Conservation (phyloP, 768 basidiomycete species). For the Trametes cubensis region DNA sequence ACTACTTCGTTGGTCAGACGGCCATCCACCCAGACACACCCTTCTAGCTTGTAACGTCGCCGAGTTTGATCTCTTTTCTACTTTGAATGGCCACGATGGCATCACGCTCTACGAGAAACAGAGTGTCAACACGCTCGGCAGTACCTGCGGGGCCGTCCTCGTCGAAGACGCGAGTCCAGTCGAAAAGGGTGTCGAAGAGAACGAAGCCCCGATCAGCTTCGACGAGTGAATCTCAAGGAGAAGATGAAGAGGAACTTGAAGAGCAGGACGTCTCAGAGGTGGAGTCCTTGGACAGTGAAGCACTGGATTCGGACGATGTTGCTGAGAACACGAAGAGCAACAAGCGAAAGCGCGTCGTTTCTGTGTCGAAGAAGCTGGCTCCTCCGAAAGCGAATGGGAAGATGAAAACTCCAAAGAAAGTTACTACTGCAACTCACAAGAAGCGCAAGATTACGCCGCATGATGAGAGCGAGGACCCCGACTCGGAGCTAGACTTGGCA, state of each 20-base stretch:
- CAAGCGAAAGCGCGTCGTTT: constrained; percentile 36
- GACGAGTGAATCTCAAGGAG: background rate
- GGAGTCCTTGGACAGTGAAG: constrained; percentile 24
- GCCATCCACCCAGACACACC: too few relatives aligned
- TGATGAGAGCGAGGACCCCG: constrained; percentile 41
- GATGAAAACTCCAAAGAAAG: constrained; percentile 25
- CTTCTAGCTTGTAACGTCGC: too few relatives aligned
- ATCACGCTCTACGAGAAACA: too few relatives aligned
- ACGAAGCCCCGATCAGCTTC: background rate
- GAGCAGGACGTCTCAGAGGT: constrained; percentile 21
- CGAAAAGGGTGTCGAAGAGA: background rate
- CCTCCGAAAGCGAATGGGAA: constrained; percentile 13
- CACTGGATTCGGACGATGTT: constrained; percentile 31
- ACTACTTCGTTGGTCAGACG: too few relatives aligned
- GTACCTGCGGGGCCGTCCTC: too few relatives aligned
- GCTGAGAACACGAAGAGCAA: constrained; percentile 20
- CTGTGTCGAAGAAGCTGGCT: constrained; percentile 11
- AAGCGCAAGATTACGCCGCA: constrained; percentile 34
- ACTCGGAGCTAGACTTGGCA: constrained; percentile 48
- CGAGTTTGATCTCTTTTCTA: too few relatives aligned
- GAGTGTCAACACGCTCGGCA: too few relatives aligned
- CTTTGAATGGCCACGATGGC: too few relatives aligned
- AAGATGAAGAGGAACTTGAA: constrained; percentile 5
- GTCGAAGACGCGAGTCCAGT: too few relatives aligned
- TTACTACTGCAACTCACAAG: constrained; percentile 24